Evolutionary conservation across 2,329 filamentous ascomycete genomes (phyloP).

Genomic region (Onygenales sp.): DNA sequence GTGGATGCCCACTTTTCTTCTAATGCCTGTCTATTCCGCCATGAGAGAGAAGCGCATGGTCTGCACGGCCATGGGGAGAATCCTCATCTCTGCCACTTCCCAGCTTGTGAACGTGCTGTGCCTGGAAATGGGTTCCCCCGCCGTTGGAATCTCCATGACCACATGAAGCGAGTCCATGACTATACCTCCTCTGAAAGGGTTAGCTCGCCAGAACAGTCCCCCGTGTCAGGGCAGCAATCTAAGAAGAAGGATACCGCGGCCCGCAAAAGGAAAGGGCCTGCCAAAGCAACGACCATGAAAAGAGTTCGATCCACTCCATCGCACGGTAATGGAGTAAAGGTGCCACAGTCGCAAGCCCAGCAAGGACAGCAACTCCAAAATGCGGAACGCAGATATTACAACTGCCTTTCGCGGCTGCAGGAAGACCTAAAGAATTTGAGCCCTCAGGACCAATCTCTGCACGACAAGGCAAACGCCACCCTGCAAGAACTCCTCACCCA

Average conservation of each 20-base stretch:
- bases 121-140: slow-evolving; percentile 84
- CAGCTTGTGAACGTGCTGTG: slow-evolving; percentile 75
- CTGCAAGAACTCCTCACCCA: slow-evolving; percentile 35
- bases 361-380: slow-evolving; percentile 32
- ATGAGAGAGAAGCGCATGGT: slow-evolving; percentile 91
- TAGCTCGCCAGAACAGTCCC: slow-evolving; percentile 32
- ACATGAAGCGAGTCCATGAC: slow-evolving; percentile 90
- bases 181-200: slow-evolving; percentile 38
- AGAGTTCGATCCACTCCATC: slow-evolving; percentile 29
- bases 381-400: slow-evolving; percentile 33
- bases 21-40: slow-evolving; percentile 85
- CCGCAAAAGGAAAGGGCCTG: slow-evolving; percentile 30
- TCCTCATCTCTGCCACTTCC: slow-evolving; percentile 79
- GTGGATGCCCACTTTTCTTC: slow-evolving; percentile 86
- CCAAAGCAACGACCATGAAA: slow-evolving; percentile 32
- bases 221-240: slow-evolving; percentile 16
- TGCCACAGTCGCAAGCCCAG: slow-evolving; percentile 16
- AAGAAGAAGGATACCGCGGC: slow-evolving; percentile 29
- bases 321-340: slow-evolving; percentile 18
- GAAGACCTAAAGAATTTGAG: slow-evolving; percentile 30
- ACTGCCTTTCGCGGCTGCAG: slow-evolving; percentile 30
- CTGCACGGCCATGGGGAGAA: slow-evolving; percentile 92
- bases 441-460: slow-evolving; percentile 31
- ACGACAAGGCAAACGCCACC: slow-evolving; percentile 36
- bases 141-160: slow-evolving; percentile 91